Evolutionary conservation across 2,329 filamentous ascomycete species (phyloP).

Genomic region (Aureobasidium lini): DNA sequence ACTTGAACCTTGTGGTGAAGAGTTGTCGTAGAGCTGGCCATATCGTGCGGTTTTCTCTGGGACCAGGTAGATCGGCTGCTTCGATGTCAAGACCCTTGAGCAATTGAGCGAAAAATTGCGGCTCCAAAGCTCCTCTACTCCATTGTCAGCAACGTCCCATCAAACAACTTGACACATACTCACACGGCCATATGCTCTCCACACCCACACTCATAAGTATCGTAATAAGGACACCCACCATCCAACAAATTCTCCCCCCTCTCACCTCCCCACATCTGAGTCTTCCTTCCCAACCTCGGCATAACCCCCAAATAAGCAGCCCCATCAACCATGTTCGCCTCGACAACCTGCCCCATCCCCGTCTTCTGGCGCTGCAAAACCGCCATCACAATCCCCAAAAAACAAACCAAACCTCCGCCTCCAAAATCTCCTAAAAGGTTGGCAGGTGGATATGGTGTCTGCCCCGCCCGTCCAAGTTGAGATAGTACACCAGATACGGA

Average conservation of each 20-base stretch:
- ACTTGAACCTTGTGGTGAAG: slow-evolving; percentile 58
- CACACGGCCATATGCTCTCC: slow-evolving; percentile 69
- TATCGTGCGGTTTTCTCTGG: slow-evolving; percentile 50
- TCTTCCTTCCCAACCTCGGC: slow-evolving; percentile 60
- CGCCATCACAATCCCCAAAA: slow-evolving; percentile 75
- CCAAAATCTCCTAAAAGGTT: slow-evolving; percentile 90
- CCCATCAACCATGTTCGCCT: slow-evolving; percentile 96
- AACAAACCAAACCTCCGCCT: slow-evolving; percentile 75
- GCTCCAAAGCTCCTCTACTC: slow-evolving; percentile 70
- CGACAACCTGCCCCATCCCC: slow-evolving; percentile 77
- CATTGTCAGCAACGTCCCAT: neutral
- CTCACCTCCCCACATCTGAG: slow-evolving; percentile 52
- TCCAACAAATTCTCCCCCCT: slow-evolving; percentile 75
- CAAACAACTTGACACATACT: slow-evolving; percentile 17
- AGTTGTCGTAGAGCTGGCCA: slow-evolving; percentile 61
- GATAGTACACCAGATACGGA: slow-evolving; percentile 74
- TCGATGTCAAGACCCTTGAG: slow-evolving; percentile 59
- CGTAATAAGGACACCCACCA: slow-evolving; percentile 80
- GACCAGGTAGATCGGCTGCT: slow-evolving; percentile 35
- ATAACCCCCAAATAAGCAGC: slow-evolving; percentile 71
- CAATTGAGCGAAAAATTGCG: slow-evolving; percentile 69
- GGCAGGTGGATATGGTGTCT: slow-evolving; percentile 68
- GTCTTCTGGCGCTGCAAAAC: slow-evolving; percentile 57
- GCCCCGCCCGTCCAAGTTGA: slow-evolving; percentile 62
- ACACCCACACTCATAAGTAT: slow-evolving; percentile 79